Percentiles rank a stretch among this genome's conserved stretches.
Evolutionary conservation across 805 yeast species (phyloP).

Genomic region (Candida qinlingensis): DNA sequence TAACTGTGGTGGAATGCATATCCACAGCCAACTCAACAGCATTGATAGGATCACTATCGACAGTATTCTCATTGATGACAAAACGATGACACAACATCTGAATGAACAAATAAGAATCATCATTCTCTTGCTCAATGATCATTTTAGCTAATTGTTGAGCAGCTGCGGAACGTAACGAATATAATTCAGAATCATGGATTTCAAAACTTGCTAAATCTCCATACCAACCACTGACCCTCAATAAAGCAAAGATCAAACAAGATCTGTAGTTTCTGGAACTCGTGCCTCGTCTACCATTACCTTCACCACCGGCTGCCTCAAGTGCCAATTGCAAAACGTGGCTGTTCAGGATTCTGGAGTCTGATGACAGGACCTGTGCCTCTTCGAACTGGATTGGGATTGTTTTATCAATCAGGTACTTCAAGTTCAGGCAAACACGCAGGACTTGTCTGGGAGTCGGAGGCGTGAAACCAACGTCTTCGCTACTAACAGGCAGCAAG

Average conservation of each 20-base stretch:
- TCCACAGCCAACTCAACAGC: conserved; percentile 85
- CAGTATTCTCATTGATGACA: conserved; percentile 56
- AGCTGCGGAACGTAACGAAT: conserved; percentile 54
- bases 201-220: conserved; percentile 51
- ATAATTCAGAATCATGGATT: conserved; percentile 63
- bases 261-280: conserved; percentile 62
- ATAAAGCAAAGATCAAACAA: conserved; percentile 59
- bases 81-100: conserved; percentile 76
- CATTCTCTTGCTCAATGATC: conserved; percentile 55
- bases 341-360: conserved; percentile 54
- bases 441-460: conserved; percentile 66
- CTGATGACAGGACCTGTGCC: conserved; percentile 44
- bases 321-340: conserved; percentile 55
- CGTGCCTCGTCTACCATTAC: conserved; percentile 48
- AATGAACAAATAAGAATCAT: conserved; percentile 57
- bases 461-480: conserved; percentile 24
- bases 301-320: conserved; percentile 78
- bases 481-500: conserved; percentile 23
- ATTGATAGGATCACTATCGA: conserved; percentile 58
- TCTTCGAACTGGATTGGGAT: conserved; percentile 61
- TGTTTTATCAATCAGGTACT: conserved; percentile 62
- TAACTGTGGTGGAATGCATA: conserved; percentile 70
- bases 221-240: conserved; percentile 81
- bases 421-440: conserved; percentile 68
- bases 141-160: conserved; percentile 70